phyloP scores from a whole-genome alignment of 148 eudicot genomes.

The Dianthus caryophyllus region DNA sequence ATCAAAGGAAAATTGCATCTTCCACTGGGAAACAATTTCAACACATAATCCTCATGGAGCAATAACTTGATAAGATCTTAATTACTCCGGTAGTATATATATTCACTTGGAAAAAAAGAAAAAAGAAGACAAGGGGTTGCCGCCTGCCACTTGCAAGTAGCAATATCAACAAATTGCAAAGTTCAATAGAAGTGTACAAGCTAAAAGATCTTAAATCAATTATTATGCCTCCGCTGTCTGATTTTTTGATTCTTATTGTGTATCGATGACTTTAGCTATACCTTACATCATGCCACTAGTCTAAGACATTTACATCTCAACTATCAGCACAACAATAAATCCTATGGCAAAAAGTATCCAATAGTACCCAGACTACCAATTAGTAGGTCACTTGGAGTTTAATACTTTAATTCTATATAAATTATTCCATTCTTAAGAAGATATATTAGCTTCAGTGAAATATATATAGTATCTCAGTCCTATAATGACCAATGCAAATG shows the following conservation, averaged over 20 bases:
- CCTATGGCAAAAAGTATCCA: neutral
- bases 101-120: no score
- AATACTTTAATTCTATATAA: neutral
- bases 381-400: neutral
- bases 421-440: neutral
- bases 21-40: neutral
- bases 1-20: neutral
- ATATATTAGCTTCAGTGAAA: neutral
- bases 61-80: no score
- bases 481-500: slow-evolving; percentile 2
- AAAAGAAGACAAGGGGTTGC: neutral
- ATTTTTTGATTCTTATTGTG: neutral
- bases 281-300: neutral
- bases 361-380: neutral
- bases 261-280: neutral
- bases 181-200: neutral
- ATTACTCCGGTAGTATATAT: neutral
- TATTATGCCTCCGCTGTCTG: neutral
- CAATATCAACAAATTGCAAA: neutral
- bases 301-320: neutral
- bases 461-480: neutral
- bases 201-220: neutral
- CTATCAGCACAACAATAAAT: neutral
- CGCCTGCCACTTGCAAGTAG: neutral
- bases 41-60: no score